A percentile compares a stretch with the other conserved stretches of the same genome.
These are phyloP conservation scores for Candida tallmaniae DNA, from an alignment of 805 yeast genomes.

Conservation along the genomic window DNA sequence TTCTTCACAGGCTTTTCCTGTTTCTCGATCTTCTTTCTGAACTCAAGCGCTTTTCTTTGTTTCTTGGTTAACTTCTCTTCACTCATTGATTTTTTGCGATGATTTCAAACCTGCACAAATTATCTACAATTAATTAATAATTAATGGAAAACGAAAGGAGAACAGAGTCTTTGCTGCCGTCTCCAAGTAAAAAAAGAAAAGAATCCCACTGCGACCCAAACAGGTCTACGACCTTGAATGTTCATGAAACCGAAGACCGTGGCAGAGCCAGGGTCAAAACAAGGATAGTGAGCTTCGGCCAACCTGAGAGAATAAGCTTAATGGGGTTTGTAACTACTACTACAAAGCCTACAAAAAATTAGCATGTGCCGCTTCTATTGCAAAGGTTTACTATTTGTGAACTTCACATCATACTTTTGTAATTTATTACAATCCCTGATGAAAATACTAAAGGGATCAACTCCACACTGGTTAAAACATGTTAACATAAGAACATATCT, in stretches of 20 bases:
- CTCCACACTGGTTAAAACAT: no score
- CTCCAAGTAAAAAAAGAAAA: conserved; percentile 1
- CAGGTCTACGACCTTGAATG: not conserved
- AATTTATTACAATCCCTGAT: not conserved
- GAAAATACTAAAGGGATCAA: no score
- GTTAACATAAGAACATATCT: no score
- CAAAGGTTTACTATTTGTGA: no score
- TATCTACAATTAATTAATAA: no score
- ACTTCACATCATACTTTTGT: no score
- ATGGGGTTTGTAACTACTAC: conserved; percentile 58
- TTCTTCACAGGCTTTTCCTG: conserved; percentile 29
- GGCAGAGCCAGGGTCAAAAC: conserved; percentile 20
- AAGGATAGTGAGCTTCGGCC: conserved; percentile 14
- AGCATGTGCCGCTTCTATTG: no score
- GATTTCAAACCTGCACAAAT: conserved; percentile 1
- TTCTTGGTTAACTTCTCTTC: conserved; percentile 55
- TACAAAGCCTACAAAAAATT: conserved; percentile 56
- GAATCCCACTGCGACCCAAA: no score
- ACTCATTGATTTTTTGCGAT: conserved; percentile 9
- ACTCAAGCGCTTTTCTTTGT: conserved; percentile 59
- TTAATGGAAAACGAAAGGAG: conserved; percentile 1
- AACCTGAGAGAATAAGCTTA: conserved; percentile 33
- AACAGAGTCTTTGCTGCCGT: conserved; percentile 1
- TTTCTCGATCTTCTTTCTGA: conserved; percentile 42
- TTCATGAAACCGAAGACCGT: conserved; percentile 19